Percentiles rank a stretch among this genome's conserved stretches.
Evolutionary conservation across 768 basidiomycete genomes (phyloP).

Genomic region (Lactarius hatsudake): DNA sequence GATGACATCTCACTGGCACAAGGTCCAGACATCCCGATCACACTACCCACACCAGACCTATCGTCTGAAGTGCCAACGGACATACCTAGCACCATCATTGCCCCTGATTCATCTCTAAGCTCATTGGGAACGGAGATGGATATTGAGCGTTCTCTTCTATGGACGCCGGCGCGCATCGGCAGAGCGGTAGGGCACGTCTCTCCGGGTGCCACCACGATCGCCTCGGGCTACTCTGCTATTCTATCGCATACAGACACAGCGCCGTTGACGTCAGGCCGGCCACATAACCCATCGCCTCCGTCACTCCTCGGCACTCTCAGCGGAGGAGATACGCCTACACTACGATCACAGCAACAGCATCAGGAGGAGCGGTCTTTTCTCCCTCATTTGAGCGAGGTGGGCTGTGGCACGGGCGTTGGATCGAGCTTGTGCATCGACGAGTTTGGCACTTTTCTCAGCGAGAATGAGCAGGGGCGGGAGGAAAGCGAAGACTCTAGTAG

Average conservation of each 20-base stretch:
- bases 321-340: background rate
- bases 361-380: conserved; percentile 14
- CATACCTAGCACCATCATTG: conserved; percentile 21
- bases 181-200: conserved; percentile 7
- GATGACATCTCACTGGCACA: conserved; percentile 3
- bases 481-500: background rate
- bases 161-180: conserved; percentile 13
- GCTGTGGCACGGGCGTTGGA: conserved; percentile 4
- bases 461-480: conserved; percentile 1
- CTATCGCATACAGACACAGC: background rate
- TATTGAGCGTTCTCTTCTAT: conserved; percentile 13
- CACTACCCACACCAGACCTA: conserved; percentile 21
- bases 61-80: conserved; percentile 18
- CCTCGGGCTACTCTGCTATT: conserved; percentile 21
- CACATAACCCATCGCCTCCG: conserved; percentile 23
- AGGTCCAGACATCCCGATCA: conserved; percentile 22
- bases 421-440: conserved; percentile 18
- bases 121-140: conserved; percentile 16
- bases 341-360: background rate
- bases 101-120: conserved; percentile 16
- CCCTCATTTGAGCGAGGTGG: conserved; percentile 19
- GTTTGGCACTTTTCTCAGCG: conserved; percentile 25
- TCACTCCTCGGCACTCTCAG: conserved; percentile 7
- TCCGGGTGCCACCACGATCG: conserved; percentile 19
- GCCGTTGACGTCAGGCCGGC: conserved; percentile 1